phyloP scores from a whole-genome alignment of 2,329 filamentous ascomycete genomes.

The Aspergillus niger region DNA sequence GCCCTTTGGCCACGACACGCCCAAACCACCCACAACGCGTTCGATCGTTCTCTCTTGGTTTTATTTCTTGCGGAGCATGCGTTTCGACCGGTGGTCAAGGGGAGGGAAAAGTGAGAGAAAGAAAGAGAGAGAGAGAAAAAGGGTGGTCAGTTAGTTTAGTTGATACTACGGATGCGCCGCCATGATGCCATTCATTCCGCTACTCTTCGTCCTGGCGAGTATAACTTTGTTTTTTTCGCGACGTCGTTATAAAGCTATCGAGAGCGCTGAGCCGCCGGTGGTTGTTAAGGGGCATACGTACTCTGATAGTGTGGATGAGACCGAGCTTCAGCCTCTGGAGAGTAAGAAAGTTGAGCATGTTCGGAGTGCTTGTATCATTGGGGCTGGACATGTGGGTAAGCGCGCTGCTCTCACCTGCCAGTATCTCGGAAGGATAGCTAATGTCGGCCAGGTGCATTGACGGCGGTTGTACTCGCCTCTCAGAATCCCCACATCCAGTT shows the following conservation, averaged over 20 bases:
- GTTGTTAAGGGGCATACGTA: constrained; percentile 25
- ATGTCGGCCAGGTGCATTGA: constrained; percentile 21
- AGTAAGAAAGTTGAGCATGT: constrained; percentile 18
- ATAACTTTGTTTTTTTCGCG: constrained; percentile 19
- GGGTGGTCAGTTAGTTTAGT: constrained; percentile 1
- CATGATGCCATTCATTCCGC: constrained; percentile 22
- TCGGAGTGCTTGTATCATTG: constrained; percentile 27
- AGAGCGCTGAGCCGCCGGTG: constrained; percentile 10
- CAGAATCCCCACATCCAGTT: constrained; percentile 31
- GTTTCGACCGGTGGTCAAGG: not conserved
- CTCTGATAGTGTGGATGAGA: constrained; percentile 18
- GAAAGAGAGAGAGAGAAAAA: not conserved
- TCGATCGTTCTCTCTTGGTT: not conserved
- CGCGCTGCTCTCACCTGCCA: not conserved
- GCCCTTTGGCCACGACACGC: constrained; percentile 5
- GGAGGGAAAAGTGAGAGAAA: not conserved
- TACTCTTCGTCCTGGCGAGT: constrained; percentile 21
- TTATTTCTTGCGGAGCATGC: not conserved
- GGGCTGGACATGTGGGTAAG: constrained; percentile 30
- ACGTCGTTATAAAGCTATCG: constrained; percentile 16
- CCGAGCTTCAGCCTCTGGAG: not conserved
- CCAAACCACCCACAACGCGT: not conserved
- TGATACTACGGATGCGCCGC: not conserved
- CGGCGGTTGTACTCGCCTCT: constrained; percentile 28
- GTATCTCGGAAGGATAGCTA: not conserved